A percentile compares a stretch with the other conserved stretches of the same genome.
Conservation (phyloP, 345 rosid genomes). For the Acer campestre region DNA sequence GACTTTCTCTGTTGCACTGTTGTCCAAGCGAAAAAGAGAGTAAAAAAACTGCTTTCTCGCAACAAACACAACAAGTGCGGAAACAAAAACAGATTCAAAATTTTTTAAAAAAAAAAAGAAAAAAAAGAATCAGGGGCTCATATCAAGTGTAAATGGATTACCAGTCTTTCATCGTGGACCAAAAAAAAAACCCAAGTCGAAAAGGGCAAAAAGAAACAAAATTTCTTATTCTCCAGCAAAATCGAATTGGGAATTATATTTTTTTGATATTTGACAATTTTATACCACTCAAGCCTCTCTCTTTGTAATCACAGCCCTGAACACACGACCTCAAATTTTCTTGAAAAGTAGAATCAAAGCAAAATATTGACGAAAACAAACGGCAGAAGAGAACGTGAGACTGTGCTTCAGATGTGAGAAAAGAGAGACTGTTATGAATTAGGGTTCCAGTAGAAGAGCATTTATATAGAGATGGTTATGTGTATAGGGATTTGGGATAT, state of each 20-base stretch:
- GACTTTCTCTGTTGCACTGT: conserved; percentile 47
- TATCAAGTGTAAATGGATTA: conserved; percentile 51
- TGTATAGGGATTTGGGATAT: not conserved
- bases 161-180: conserved; percentile 35
- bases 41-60: conserved; percentile 17
- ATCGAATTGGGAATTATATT: conserved; percentile 12
- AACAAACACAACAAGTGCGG: conserved; percentile 32
- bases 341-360: not conserved
- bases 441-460: not conserved
- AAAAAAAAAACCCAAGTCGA: conserved; percentile 26
- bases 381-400: not conserved
- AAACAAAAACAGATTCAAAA: not conserved
- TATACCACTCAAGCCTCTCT: conserved; percentile 65
- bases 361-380: not conserved
- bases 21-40: conserved; percentile 25
- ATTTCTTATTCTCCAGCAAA: not conserved
- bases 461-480: not conserved
- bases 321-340: not conserved
- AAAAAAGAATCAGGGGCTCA: conserved; percentile 34
- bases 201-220: not conserved
- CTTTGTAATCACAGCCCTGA: conserved; percentile 51
- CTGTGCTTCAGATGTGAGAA: not conserved
- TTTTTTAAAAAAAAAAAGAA: not conserved
- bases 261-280: not conserved
- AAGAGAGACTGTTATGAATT: not conserved